Percentiles rank a stretch among this genome's conserved stretches.
Conservation (phyloP, 257 asterid genomes). For the Petunia secreta region DNA sequence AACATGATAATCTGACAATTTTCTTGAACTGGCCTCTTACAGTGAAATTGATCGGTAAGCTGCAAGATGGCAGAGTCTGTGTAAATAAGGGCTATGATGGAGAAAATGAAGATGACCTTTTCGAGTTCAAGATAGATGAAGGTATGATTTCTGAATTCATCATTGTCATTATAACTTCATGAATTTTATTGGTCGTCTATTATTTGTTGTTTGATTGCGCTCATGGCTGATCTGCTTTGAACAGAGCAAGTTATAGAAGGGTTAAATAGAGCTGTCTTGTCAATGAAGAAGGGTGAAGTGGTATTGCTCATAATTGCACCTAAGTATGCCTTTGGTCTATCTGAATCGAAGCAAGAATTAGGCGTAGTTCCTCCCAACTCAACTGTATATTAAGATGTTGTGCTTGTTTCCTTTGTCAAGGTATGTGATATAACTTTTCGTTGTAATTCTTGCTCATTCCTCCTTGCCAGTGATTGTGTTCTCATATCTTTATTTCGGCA, state of each 20-base stretch:
- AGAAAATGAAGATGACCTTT: constrained; percentile 43
- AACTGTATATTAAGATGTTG: constrained; percentile 38
- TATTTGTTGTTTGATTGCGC: background rate
- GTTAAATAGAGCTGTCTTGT: constrained; percentile 41
- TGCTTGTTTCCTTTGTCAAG: constrained; percentile 47
- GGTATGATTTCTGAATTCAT: constrained; percentile 34
- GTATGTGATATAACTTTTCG: constrained; percentile 18
- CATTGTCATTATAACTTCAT: background rate
- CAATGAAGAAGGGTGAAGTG: constrained; percentile 50
- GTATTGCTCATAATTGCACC: constrained; percentile 42
- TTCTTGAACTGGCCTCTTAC: constrained; percentile 15
- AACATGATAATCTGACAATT: background rate
- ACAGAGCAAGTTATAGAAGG: constrained; percentile 48
- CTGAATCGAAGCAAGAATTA: constrained; percentile 43
- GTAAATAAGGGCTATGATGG: constrained; percentile 46
- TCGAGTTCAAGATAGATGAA: constrained; percentile 57
- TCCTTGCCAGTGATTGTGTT: background rate
- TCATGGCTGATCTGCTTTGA: background rate
- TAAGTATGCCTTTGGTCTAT: constrained; percentile 45
- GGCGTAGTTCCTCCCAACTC: constrained; percentile 46
- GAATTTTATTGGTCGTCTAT: background rate
- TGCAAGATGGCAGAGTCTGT: constrained; percentile 56
- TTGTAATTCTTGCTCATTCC: background rate
- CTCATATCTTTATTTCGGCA: background rate
- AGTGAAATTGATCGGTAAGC: constrained; percentile 60